phyloP scores from a whole-genome alignment of 768 basidiomycete genomes.

The Chlorophyllum brunneum region DNA sequence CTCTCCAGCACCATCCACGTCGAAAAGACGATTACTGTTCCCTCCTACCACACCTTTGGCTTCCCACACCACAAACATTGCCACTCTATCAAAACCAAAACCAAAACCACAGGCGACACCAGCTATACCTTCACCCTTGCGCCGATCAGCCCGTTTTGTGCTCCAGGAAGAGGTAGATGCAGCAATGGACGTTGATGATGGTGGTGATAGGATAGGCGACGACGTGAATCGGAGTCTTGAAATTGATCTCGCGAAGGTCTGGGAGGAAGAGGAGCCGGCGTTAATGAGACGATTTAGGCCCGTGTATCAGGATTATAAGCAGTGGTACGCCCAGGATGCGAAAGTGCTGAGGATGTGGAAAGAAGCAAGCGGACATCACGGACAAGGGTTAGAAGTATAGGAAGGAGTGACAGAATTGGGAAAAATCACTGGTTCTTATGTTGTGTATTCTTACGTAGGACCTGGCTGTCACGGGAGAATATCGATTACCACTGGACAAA shows the following conservation, averaged over 20 bases:
- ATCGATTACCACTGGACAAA: no score
- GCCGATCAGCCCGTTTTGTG: slow-evolving; percentile 12
- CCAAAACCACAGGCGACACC: slow-evolving; percentile 1
- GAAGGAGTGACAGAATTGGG: no score
- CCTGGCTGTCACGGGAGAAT: no score
- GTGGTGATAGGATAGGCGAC: slow-evolving; percentile 14
- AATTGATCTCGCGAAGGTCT: background rate
- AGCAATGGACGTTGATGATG: slow-evolving; percentile 3
- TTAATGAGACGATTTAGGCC: slow-evolving; percentile 12
- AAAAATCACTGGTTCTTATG: background rate
- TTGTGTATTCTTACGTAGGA: no score
- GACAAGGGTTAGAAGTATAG: no score
- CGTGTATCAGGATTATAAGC: slow-evolving; percentile 15
- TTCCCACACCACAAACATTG: background rate
- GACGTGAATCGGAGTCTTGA: slow-evolving; percentile 1
- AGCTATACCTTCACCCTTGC: slow-evolving; percentile 14
- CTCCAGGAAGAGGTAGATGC: slow-evolving; percentile 8
- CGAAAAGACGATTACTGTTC: slow-evolving; percentile 1
- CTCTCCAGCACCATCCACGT: background rate
- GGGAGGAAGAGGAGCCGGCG: background rate
- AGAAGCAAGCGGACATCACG: no score
- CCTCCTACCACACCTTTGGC: slow-evolving; percentile 6
- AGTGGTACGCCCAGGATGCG: slow-evolving; percentile 15
- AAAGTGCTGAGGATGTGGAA: slow-evolving; percentile 4
- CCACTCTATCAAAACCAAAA: background rate